Base-by-base conservation (phyloP, 352 stramenopile species). In the Sclerospora graminicola region DNA sequence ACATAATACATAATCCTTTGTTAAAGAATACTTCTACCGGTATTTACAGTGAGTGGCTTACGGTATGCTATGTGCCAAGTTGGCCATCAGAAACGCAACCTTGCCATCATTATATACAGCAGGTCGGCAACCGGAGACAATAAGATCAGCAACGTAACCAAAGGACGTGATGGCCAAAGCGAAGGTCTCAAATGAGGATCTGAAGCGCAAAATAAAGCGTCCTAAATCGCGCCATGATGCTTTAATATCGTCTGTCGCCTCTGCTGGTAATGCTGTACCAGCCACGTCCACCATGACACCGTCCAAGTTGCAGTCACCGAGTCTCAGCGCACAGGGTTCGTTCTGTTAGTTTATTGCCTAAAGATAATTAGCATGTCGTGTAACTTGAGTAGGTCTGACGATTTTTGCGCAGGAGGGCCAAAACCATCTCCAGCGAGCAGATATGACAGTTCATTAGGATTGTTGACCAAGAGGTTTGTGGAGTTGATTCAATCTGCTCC, bases 381-480 rank as follows among this genome's bases (percentile, higher is more conserved):
- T 26, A 26, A 26, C 21, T 26, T 26, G 21, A 26, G 21, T 26
- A 26, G 21, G 4, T 26, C 21, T 26, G 21, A 26, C 21, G 21
- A 15, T 18, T 39, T 40, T 38, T 33, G 21, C 39, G 15, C 35
- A 55, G 48, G 15, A 53, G 40, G 26, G 2, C 54, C 63, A 4
- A 87, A 85, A 49, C 69, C 70, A 19, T 88, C 82, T 18, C 69
- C 79, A 16, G 82, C 69, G 4, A 92, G 81, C 21, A 71, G 94
- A 62, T 98, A 97, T 54, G 94, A 98, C 69, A 98, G 84, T 38
- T 98, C 92, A 4, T 72, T 98, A 10, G 93, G 93, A 3, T 40
- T 98, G 24, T 66, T 98, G 21, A 98, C 95, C 1, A 98, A 98
- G 52, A 96, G 97, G 50, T 98, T 98, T 65, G 88, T 98, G 16